These are phyloP conservation scores for Aspergillus leporis DNA, from an alignment of 495 filamentous ascomycete species.

Conservation along the genomic window DNA sequence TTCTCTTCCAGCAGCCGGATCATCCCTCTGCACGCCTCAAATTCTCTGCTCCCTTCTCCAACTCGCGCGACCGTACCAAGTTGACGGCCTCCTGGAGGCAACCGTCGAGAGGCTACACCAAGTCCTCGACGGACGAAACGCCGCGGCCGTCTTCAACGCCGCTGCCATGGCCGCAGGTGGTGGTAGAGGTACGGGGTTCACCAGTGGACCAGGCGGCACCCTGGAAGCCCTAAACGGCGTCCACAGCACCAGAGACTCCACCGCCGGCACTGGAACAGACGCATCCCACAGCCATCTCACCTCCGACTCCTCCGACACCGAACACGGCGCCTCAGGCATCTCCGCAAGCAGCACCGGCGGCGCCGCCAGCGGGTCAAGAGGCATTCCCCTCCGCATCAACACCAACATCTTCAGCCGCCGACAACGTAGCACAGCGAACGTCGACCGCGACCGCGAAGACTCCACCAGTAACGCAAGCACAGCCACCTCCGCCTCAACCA, in stretches of 20 bases:
- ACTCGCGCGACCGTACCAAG: constrained; percentile 86
- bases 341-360: constrained; percentile 39
- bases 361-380: constrained; percentile 30
- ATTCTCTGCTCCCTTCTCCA: constrained; percentile 95
- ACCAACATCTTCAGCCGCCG: constrained; percentile 36
- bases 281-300: constrained; percentile 36
- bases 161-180: constrained; percentile 97
- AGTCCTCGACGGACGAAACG: constrained; percentile 87
- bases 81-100: constrained; percentile 90
- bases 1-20: constrained; percentile 70
- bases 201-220: constrained; percentile 44
- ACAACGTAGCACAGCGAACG: constrained; percentile 23
- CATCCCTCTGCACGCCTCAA: constrained; percentile 86
- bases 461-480: constrained; percentile 46
- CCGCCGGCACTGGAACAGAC: constrained; percentile 21
- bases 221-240: constrained; percentile 45
- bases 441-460: constrained; percentile 27
- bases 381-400: constrained; percentile 48
- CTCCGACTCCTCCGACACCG: constrained; percentile 49
- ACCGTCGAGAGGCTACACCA: constrained; percentile 89
- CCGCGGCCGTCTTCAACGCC: constrained; percentile 96
- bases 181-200: constrained; percentile 65
- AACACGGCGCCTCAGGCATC: constrained; percentile 37
- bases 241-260: constrained; percentile 26
- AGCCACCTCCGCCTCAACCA: constrained; percentile 39